These are phyloP conservation scores for Phaeosphaeriaceae sp. DNA, from an alignment of 2,329 filamentous ascomycete genomes.

Conservation along the genomic window DNA sequence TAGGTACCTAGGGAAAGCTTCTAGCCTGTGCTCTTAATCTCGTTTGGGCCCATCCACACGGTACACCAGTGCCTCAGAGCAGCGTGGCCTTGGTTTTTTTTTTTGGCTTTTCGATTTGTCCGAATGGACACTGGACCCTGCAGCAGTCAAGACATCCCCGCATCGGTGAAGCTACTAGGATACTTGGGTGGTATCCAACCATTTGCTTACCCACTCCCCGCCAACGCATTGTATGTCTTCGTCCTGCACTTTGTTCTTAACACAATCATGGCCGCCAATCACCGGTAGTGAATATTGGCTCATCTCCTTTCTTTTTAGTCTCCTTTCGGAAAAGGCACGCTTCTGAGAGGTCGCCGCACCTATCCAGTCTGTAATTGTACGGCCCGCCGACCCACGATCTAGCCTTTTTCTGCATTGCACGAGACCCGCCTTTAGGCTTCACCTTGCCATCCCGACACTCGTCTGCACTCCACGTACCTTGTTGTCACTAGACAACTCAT, in stretches of 20 bases:
- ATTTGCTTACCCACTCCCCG: constrained; percentile 22
- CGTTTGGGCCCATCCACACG: constrained; percentile 9
- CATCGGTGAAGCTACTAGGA: constrained; percentile 14
- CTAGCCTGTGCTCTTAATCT: constrained; percentile 15
- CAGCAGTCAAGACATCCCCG: constrained; percentile 25
- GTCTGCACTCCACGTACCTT: constrained; percentile 30
- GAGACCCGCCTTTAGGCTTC: constrained; percentile 38
- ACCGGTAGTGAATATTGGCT: constrained; percentile 7
- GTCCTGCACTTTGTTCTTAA: constrained; percentile 23
- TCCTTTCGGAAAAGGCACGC: constrained; percentile 10
- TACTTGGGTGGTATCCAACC: background rate
- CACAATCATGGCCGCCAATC: constrained; percentile 31
- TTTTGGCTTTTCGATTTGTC: constrained; percentile 3
- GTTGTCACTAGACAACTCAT: constrained; percentile 28
- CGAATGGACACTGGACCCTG: constrained; percentile 27
- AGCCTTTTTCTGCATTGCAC: constrained; percentile 40
- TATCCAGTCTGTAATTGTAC: constrained; percentile 23
- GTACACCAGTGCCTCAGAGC: constrained; percentile 5
- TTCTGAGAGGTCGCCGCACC: constrained; percentile 11
- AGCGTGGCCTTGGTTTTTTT: constrained; percentile 14
- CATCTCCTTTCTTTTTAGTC: constrained; percentile 3
- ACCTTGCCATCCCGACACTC: constrained; percentile 23
- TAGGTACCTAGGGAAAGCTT: background rate
- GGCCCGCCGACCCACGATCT: constrained; percentile 37
- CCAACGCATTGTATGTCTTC: constrained; percentile 16